A percentile compares a stretch with the other conserved stretches of the same genome.
phyloP scores from a whole-genome alignment of 1,139 yeast genomes.

The Hanseniaspora gamundiae region DNA sequence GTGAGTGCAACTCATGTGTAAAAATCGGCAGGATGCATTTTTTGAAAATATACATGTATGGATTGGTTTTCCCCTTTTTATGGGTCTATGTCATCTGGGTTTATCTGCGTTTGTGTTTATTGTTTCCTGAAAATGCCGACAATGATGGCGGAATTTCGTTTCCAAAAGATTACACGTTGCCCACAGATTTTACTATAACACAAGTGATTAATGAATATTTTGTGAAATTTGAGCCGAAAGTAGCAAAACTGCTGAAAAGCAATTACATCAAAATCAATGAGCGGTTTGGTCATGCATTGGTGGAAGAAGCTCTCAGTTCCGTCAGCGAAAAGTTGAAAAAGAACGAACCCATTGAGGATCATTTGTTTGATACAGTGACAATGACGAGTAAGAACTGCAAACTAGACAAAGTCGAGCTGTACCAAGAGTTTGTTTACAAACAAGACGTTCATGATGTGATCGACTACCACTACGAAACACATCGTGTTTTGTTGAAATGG shows the following conservation, averaged over 20 bases:
- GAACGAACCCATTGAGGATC: constrained; percentile 1
- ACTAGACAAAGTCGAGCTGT: neutral
- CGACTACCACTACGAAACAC: neutral
- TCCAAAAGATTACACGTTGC: neutral
- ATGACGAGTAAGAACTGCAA: neutral
- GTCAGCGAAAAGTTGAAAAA: neutral
- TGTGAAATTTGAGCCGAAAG: neutral
- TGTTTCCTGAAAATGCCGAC: neutral
- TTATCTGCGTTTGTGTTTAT: neutral
- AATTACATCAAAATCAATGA: neutral
- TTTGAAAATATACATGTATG: constrained; percentile 1
- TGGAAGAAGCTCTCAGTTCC: neutral
- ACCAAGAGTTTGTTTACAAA: neutral
- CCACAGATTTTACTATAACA: neutral
- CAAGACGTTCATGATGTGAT: neutral
- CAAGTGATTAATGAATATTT: neutral
- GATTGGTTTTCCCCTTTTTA: constrained; percentile 3
- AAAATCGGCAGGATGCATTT: neutral
- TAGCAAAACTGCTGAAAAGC: neutral
- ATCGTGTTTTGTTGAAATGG: neutral
- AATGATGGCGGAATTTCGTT: neutral
- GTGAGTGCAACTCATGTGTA: constrained; percentile 3
- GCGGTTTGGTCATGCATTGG: neutral
- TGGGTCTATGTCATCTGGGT: constrained; percentile 1
- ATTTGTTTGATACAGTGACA: neutral